These are phyloP conservation scores for Triadica sebifera DNA, from an alignment of 345 rosid species.

Conservation along the genomic window DNA sequence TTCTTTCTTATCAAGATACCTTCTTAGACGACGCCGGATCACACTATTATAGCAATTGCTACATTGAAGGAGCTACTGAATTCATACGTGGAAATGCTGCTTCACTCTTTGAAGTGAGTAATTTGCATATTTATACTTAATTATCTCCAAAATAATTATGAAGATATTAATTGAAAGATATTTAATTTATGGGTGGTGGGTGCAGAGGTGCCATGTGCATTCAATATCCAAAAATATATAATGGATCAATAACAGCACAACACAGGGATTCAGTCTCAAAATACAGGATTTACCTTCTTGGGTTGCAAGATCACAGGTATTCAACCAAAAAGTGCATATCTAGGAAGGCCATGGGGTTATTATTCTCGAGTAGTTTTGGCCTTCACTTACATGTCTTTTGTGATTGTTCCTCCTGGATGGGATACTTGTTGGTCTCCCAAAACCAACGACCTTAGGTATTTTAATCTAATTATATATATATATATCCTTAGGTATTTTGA, in stretches of 20 bases:
- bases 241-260: conserved; percentile 70
- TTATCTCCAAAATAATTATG: too few species aligned
- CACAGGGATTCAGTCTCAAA: conserved; percentile 45
- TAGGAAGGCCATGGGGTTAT: conserved; percentile 82
- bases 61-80: conserved; percentile 81
- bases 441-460: conserved; percentile 19
- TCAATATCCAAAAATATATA: conserved; percentile 42
- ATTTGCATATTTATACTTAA: too few species aligned
- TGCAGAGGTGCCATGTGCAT: conserved; percentile 62
- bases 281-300: conserved; percentile 64
- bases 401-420: conserved; percentile 60
- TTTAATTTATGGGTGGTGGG: too few species aligned
- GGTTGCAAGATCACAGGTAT: conserved; percentile 61
- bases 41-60: conserved; percentile 64
- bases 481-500: too few species aligned
- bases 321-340: conserved; percentile 32
- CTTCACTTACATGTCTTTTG: conserved; percentile 46
- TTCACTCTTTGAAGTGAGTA: conserved; percentile 61
- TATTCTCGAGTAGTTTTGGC: conserved; percentile 70
- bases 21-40: conserved; percentile 69
- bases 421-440: conserved; percentile 51
- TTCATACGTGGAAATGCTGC: conserved; percentile 68
- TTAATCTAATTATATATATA: too few species aligned
- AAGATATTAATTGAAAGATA: too few species aligned
- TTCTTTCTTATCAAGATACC: conserved; percentile 57